Percentiles rank a stretch among this genome's conserved stretches.
Evolutionary conservation across 2,329 filamentous ascomycete species (phyloP).

Genomic region (Malbranchea cinnamomea): DNA sequence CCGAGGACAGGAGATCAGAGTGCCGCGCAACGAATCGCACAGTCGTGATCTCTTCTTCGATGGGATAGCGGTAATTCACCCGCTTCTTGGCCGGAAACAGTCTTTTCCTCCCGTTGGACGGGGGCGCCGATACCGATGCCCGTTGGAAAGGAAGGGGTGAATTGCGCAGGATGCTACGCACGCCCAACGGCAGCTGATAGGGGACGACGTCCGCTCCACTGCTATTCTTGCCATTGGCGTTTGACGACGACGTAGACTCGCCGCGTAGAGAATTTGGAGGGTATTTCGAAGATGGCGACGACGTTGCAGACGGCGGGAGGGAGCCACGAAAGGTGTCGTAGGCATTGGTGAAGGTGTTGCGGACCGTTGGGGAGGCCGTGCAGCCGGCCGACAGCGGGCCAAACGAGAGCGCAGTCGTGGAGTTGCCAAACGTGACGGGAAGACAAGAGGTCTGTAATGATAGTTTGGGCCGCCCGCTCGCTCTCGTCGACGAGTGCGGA

Average conservation of each 20-base stretch:
- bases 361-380: constrained; percentile 41
- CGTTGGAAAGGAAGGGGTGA: constrained; percentile 24
- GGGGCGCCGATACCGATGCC: constrained; percentile 20
- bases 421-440: constrained; percentile 38
- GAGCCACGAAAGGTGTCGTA: constrained; percentile 30
- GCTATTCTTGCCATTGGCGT: neutral
- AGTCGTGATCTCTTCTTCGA: constrained; percentile 46
- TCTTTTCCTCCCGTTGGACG: constrained; percentile 20
- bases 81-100: constrained; percentile 42
- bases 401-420: constrained; percentile 37
- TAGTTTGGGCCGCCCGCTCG: constrained; percentile 38
- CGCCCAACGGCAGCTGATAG: constrained; percentile 29
- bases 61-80: constrained; percentile 39
- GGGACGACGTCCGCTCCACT: constrained; percentile 17
- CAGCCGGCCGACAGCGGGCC: constrained; percentile 35
- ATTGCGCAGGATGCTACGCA: constrained; percentile 34
- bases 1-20: constrained; percentile 32
- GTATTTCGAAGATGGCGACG: constrained; percentile 15
- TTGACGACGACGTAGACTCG: constrained; percentile 1
- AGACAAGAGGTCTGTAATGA: constrained; percentile 42
- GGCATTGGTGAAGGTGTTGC: constrained; percentile 48
- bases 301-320: constrained; percentile 18
- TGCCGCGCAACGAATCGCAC: constrained; percentile 40
- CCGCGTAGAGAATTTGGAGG: constrained; percentile 13
- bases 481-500: constrained; percentile 4